These are phyloP conservation scores for Alternaria sp. DNA, from an alignment of 2,329 filamentous ascomycete genomes.

Conservation along the genomic window DNA sequence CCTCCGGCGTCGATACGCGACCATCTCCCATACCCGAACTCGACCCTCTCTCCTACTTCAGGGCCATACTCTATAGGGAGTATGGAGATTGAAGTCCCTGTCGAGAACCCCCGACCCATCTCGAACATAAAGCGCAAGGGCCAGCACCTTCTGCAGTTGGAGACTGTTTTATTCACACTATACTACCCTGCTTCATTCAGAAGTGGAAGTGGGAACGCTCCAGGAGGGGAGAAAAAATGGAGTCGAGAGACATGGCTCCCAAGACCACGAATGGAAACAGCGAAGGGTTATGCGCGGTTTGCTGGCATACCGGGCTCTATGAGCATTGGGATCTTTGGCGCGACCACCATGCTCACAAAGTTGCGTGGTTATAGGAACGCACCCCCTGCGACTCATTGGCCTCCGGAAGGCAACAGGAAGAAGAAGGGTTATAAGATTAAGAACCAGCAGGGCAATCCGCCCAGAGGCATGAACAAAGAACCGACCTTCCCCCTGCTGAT, in stretches of 20 bases:
- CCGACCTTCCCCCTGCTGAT: conserved; percentile 69
- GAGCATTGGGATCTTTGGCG: conserved; percentile 63
- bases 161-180: conserved; percentile 70
- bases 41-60: conserved; percentile 60
- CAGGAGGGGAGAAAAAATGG: conserved; percentile 55
- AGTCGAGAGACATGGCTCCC: conserved; percentile 70
- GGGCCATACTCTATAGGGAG: conserved; percentile 60
- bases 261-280: conserved; percentile 63
- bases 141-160: conserved; percentile 60
- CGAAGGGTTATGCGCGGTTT: conserved; percentile 70
- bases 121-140: conserved; percentile 61
- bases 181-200: conserved; percentile 68
- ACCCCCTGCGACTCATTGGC: conserved; percentile 64
- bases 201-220: conserved; percentile 49
- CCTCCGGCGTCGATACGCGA: conserved; percentile 60
- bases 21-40: conserved; percentile 55
- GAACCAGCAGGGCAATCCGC: conserved; percentile 53
- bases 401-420: conserved; percentile 54
- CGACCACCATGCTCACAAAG: conserved; percentile 70
- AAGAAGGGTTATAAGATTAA: conserved; percentile 54
- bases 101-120: conserved; percentile 57
- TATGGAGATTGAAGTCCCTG: conserved; percentile 66
- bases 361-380: conserved; percentile 70
- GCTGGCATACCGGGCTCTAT: conserved; percentile 59
- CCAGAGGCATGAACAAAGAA: conserved; percentile 39